Conservation (phyloP, 192 early-diverging fungal genomes). For the Coemansia sp. region DNA sequence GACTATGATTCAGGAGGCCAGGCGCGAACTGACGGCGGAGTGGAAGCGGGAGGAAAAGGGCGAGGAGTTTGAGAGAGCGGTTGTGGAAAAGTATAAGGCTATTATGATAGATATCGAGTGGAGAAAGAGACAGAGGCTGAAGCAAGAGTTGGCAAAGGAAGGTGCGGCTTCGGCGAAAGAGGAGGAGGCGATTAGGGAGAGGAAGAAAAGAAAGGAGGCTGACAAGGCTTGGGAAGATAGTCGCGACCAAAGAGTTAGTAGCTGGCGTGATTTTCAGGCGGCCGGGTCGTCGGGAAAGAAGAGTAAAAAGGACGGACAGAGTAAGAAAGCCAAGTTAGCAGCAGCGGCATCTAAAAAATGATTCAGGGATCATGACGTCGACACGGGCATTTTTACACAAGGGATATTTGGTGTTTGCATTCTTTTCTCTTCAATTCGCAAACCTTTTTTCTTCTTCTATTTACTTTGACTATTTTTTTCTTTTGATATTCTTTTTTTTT, state of each 20-base stretch:
- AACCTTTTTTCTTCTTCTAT: background rate
- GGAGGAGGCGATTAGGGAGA: slow-evolving; percentile 24
- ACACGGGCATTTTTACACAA: no score
- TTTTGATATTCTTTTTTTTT: background rate
- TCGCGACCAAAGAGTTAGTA: slow-evolving; percentile 45
- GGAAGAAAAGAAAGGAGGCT: slow-evolving; percentile 25
- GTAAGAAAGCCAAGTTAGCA: slow-evolving; percentile 2
- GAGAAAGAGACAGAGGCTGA: slow-evolving; percentile 40
- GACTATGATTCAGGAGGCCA: slow-evolving; percentile 34
- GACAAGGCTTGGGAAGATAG: slow-evolving; percentile 48
- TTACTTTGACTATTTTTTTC: background rate
- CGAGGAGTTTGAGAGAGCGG: slow-evolving; percentile 29
- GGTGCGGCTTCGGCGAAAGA: slow-evolving; percentile 22
- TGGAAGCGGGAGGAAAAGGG: slow-evolving; percentile 11
- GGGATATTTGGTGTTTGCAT: no score
- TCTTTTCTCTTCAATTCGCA: no score
- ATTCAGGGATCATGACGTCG: background rate
- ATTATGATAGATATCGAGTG: slow-evolving; percentile 53
- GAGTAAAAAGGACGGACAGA: slow-evolving; percentile 7
- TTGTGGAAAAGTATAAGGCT: slow-evolving; percentile 26
- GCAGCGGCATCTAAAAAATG: background rate
- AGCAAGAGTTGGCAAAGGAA: slow-evolving; percentile 45
- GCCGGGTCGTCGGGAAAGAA: slow-evolving; percentile 2
- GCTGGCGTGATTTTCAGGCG: slow-evolving; percentile 45
- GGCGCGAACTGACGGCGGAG: slow-evolving; percentile 33